Percentiles rank a stretch among this genome's conserved stretches.
Conservation (phyloP, 192 early-diverging fungal genomes). For the Backusella circina region DNA sequence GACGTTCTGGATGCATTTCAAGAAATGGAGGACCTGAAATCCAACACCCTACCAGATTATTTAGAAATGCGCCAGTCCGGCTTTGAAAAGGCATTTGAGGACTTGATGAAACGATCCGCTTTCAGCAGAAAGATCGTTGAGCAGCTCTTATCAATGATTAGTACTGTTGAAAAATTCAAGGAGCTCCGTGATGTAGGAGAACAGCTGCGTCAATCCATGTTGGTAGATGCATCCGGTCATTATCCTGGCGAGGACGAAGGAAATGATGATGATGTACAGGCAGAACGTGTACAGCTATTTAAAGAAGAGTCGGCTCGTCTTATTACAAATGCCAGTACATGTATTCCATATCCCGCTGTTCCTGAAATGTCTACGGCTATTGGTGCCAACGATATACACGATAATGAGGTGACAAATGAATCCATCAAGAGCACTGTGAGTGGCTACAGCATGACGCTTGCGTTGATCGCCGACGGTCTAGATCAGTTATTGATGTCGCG, state of each 20-base stretch:
- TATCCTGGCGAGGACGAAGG: not conserved
- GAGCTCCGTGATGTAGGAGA: slow-evolving; percentile 18
- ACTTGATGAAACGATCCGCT: slow-evolving; percentile 16
- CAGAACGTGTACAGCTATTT: slow-evolving; percentile 14
- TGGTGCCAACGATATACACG: slow-evolving; percentile 8
- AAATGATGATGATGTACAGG: slow-evolving; percentile 9
- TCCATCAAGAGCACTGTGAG: slow-evolving; percentile 18
- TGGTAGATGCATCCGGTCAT: not conserved
- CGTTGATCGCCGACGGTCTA: slow-evolving; percentile 21
- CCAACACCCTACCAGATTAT: slow-evolving; percentile 20
- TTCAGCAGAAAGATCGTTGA: slow-evolving; percentile 28
- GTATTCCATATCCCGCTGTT: slow-evolving; percentile 11
- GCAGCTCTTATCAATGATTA: slow-evolving; percentile 29
- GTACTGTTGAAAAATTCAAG: slow-evolving; percentile 24
- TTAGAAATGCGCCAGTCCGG: slow-evolving; percentile 28
- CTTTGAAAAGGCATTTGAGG: slow-evolving; percentile 30
- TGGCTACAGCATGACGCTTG: slow-evolving; percentile 18
- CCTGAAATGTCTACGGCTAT: slow-evolving; percentile 24
- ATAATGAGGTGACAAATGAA: slow-evolving; percentile 18
- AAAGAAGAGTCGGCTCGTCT: slow-evolving; percentile 15
- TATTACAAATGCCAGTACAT: slow-evolving; percentile 6
- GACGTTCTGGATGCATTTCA: slow-evolving; percentile 17
- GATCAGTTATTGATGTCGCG: slow-evolving; percentile 14
- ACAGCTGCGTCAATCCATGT: slow-evolving; percentile 9
- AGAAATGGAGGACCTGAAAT: slow-evolving; percentile 20